phyloP scores from a whole-genome alignment of 2,329 filamentous ascomycete genomes.

The Fusarium gaditjirri region DNA sequence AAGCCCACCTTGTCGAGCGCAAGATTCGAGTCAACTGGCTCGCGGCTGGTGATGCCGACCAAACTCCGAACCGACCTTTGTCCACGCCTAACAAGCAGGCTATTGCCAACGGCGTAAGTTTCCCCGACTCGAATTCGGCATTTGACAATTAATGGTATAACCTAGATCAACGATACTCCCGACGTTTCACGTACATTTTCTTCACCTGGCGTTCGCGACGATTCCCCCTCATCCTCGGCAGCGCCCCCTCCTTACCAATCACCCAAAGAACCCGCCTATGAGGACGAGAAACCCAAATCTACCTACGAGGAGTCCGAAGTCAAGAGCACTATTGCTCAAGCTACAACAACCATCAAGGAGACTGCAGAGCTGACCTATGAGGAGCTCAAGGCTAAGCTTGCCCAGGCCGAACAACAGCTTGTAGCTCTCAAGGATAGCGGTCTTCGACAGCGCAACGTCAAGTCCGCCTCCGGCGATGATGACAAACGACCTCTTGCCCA shows the following conservation, averaged over 20 bases:
- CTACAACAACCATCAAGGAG: slow-evolving; percentile 61
- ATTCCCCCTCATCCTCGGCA: slow-evolving; percentile 47
- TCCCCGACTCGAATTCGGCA: not conserved
- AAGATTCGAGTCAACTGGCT: slow-evolving; percentile 96
- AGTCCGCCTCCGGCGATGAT: slow-evolving; percentile 58
- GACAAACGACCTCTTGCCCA: slow-evolving; percentile 61
- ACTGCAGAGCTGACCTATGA: slow-evolving; percentile 57
- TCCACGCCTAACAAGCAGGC: slow-evolving; percentile 57
- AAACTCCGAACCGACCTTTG: slow-evolving; percentile 38
- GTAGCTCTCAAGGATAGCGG: slow-evolving; percentile 76
- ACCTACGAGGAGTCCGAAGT: slow-evolving; percentile 43
- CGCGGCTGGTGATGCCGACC: slow-evolving; percentile 60
- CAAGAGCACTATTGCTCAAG: slow-evolving; percentile 48
- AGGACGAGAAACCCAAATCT: slow-evolving; percentile 39
- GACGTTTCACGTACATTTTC: slow-evolving; percentile 58
- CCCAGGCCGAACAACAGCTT: slow-evolving; percentile 79
- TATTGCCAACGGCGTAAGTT: slow-evolving; percentile 55
- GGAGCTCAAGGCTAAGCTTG: slow-evolving; percentile 77
- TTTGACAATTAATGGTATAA: slow-evolving; percentile 20
- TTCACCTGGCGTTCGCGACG: slow-evolving; percentile 54
- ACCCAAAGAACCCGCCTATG: slow-evolving; percentile 47
- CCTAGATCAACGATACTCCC: slow-evolving; percentile 55
- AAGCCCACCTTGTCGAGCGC: slow-evolving; percentile 84
- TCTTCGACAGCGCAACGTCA: slow-evolving; percentile 81
- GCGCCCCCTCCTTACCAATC: slow-evolving; percentile 51